Evolutionary conservation across 176 grass and related monocot species (phyloP).

Genomic region (Hordeum marinum): DNA sequence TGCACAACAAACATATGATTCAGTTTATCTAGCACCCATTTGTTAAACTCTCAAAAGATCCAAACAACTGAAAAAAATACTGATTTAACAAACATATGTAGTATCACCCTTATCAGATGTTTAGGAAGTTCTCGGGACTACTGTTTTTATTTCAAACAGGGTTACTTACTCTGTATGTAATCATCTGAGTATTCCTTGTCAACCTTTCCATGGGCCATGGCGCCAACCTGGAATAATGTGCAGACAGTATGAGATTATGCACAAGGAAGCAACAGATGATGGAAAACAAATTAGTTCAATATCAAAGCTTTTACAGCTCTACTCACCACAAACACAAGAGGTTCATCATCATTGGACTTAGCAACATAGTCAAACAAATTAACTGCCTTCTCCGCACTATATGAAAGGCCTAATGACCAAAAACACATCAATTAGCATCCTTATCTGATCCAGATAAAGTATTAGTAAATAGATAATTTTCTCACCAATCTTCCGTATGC

Average conservation of each 20-base stretch:
- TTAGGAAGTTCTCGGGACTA: not conserved
- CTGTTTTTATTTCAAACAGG: not conserved
- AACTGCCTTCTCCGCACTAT: constrained; percentile 79
- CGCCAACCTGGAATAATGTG: constrained; percentile 68
- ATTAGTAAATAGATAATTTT: not conserved
- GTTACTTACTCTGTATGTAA: constrained; percentile 84
- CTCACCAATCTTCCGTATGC: constrained; percentile 77
- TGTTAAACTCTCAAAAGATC: not conserved
- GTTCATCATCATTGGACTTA: constrained; percentile 55
- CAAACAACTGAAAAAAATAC: not conserved
- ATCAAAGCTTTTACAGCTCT: constrained; percentile 4
- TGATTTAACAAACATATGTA: not conserved
- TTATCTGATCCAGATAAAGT: not conserved
- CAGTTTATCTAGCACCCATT: not conserved
- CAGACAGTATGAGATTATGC: not conserved
- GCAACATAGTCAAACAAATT: constrained; percentile 90
- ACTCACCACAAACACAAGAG: constrained; percentile 88
- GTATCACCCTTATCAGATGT: not conserved
- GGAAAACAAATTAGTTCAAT: not conserved
- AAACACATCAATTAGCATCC: constrained; percentile 10
- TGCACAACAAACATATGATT: not conserved
- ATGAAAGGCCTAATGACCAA: constrained; percentile 72
- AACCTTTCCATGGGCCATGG: constrained; percentile 93
- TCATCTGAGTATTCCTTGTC: constrained; percentile 82
- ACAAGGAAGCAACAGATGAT: not conserved